Evolutionary conservation across 2,329 filamentous ascomycete species (phyloP).

Genomic region (Aureobasidium sp.): DNA sequence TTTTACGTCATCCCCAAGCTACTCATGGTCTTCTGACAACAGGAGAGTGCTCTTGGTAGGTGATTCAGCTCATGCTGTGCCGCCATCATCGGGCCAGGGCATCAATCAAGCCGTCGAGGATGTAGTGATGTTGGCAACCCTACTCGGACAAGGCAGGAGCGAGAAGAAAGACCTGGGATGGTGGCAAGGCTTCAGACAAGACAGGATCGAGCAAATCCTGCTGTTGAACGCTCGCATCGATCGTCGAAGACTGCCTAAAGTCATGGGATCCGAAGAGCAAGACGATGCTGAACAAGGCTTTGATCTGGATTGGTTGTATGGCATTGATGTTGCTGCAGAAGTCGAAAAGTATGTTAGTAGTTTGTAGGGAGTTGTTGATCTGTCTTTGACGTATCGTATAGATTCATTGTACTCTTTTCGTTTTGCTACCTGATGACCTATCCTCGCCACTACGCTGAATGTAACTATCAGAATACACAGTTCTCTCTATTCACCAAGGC

Average conservation of each 20-base stretch:
- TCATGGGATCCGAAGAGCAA: not conserved
- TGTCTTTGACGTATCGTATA: too few species aligned
- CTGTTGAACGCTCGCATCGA: not conserved
- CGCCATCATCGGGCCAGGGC: constrained; percentile 47
- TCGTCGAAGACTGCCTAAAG: not conserved
- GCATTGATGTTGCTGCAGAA: not conserved
- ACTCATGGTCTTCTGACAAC: constrained; percentile 34
- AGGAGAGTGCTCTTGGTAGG: constrained; percentile 45
- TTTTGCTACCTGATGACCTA: too few species aligned
- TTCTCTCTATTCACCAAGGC: too few species aligned
- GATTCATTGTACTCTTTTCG: too few species aligned
- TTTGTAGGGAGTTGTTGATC: not conserved
- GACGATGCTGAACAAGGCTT: not conserved
- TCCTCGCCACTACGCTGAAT: too few species aligned
- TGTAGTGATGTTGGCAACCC: constrained; percentile 37
- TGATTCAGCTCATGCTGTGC: constrained; percentile 50
- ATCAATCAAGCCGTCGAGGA: constrained; percentile 50
- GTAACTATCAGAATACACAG: too few species aligned
- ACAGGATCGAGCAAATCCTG: not conserved
- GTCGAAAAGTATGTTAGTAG: not conserved
- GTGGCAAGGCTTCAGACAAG: not conserved
- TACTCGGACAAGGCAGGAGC: constrained; percentile 21
- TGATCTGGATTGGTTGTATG: constrained; percentile 1
- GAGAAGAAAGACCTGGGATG: not conserved
- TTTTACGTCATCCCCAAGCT: constrained; percentile 28